Conservation (phyloP, 345 rosid genomes). For the Cardamine chenopodiifolia region DNA sequence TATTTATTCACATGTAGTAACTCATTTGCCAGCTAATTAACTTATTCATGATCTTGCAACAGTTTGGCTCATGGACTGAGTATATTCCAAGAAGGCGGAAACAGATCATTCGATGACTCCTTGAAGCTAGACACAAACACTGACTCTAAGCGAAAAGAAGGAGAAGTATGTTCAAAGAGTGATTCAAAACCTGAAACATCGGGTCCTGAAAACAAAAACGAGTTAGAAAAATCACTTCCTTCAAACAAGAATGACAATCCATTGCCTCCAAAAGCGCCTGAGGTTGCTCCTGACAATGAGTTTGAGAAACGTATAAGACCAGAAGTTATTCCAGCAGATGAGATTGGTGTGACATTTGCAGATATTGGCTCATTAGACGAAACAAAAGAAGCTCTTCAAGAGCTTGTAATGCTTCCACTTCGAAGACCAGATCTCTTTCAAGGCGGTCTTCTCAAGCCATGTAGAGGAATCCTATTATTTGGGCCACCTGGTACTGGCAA, state of each 20-base stretch:
- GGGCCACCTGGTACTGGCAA: conserved; percentile 99
- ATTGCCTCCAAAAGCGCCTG: conserved; percentile 65
- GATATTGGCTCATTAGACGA: conserved; percentile 94
- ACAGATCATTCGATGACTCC: conserved; percentile 61
- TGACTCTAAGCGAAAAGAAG: conserved; percentile 64
- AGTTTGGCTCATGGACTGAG: conserved; percentile 95
- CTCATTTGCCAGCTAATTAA: neutral
- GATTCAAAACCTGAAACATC: conserved; percentile 56
- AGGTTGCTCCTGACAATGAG: conserved; percentile 89
- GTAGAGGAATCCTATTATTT: conserved; percentile 90
- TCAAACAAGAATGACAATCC: conserved; percentile 69
- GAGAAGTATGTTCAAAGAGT: conserved; percentile 59
- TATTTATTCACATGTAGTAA: neutral
- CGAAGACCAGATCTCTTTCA: conserved; percentile 93
- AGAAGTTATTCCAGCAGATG: conserved; percentile 91
- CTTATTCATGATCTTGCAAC: conserved; percentile 34
- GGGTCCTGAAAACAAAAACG: conserved; percentile 58
- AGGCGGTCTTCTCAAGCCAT: conserved; percentile 96
- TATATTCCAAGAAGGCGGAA: conserved; percentile 83
- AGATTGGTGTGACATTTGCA: conserved; percentile 94
- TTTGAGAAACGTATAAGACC: conserved; percentile 94
- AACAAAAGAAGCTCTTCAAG: conserved; percentile 92
- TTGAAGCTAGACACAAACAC: conserved; percentile 77
- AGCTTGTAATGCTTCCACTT: conserved; percentile 97
- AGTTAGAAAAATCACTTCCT: conserved; percentile 63